These are phyloP conservation scores for Alternaria postmessia DNA, from an alignment of 2,329 filamentous ascomycete species.

Conservation along the genomic window DNA sequence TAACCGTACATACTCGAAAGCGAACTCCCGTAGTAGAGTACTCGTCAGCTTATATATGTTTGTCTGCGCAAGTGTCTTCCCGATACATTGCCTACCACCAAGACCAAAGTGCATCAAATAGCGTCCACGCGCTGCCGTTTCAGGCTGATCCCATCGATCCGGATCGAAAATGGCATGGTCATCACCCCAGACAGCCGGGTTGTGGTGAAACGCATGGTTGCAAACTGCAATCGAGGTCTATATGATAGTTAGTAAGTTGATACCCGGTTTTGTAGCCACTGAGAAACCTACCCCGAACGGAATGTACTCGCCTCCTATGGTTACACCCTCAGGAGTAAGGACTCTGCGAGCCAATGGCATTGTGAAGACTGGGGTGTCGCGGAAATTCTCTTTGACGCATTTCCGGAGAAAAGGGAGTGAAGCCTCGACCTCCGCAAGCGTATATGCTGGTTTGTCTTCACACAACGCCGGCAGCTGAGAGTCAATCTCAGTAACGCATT, in stretches of 20 bases:
- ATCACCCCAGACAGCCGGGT: background rate
- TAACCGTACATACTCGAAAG: background rate
- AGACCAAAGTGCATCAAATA: background rate
- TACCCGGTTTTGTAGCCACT: background rate
- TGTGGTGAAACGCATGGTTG: background rate
- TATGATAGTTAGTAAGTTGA: background rate
- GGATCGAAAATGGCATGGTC: background rate
- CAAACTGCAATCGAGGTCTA: background rate
- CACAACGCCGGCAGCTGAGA: background rate
- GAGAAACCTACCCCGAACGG: background rate
- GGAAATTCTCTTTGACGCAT: background rate
- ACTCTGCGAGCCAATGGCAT: background rate
- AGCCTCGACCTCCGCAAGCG: background rate
- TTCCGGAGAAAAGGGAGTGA: background rate
- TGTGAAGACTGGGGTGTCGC: background rate
- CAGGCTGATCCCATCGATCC: background rate
- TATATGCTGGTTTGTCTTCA: background rate
- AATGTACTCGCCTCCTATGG: background rate
- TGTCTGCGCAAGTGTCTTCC: background rate
- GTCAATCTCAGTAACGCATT: background rate
- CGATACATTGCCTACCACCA: background rate
- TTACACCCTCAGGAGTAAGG: background rate
- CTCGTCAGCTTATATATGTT: background rate
- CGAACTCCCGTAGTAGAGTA: background rate
- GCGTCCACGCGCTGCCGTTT: background rate